Conservation (phyloP, 1,284 basidiomycete species). For the Inonotus hispidus region DNA sequence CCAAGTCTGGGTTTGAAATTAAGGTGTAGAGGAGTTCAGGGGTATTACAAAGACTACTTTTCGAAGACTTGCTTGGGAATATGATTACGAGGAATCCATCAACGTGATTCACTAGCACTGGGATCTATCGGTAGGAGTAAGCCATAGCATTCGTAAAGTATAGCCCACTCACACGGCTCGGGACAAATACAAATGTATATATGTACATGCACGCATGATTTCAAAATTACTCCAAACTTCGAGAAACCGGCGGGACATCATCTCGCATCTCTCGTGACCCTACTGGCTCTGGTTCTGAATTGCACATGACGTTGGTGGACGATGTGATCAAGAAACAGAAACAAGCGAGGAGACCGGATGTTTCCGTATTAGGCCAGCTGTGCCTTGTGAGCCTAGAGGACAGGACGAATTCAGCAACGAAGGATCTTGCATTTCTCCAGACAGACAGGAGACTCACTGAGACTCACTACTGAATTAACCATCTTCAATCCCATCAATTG, state of each 20-base stretch:
- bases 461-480: too few species aligned
- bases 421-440: background rate
- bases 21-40: background rate
- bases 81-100: background rate
- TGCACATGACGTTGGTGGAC: background rate
- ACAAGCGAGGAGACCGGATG: too few species aligned
- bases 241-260: background rate
- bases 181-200: too few species aligned
- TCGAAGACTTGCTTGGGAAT: background rate
- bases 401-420: background rate
- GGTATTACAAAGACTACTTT: background rate
- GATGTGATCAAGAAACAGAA: too few species aligned
- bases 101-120: background rate
- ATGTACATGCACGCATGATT: background rate
- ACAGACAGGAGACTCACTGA: background rate
- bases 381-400: constrained; percentile 1
- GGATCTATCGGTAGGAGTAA: background rate
- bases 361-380: background rate
- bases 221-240: background rate
- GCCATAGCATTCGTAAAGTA: too few species aligned
- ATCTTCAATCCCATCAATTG: background rate
- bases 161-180: too few species aligned
- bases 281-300: background rate
- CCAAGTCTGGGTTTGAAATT: background rate
- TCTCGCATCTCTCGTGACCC: too few species aligned